These are phyloP conservation scores for Hypoxylon subgilvum DNA, from an alignment of 495 filamentous ascomycete genomes.

Conservation along the genomic window DNA sequence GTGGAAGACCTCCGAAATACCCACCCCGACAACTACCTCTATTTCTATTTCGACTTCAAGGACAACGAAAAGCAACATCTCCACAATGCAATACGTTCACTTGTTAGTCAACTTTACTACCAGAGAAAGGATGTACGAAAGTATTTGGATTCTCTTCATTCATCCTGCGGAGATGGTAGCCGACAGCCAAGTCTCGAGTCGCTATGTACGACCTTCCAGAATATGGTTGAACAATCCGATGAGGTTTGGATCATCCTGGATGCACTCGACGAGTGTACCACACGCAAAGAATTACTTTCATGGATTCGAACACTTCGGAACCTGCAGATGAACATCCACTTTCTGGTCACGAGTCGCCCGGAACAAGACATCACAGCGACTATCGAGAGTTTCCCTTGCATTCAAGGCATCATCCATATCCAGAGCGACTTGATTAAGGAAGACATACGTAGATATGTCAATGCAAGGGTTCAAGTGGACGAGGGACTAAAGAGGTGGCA, in stretches of 20 bases:
- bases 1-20: too few relatives aligned
- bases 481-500: constrained; percentile 8
- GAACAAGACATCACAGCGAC: constrained; percentile 32
- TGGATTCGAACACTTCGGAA: constrained; percentile 3
- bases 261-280: constrained; percentile 53
- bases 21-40: too few relatives aligned
- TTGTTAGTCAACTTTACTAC: too few relatives aligned
- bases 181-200: constrained; percentile 28
- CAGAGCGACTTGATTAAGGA: constrained; percentile 12
- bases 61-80: too few relatives aligned
- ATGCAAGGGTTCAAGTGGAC: constrained; percentile 13
- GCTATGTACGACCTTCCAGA: constrained; percentile 16
- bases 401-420: constrained; percentile 7
- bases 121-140: constrained; percentile 17
- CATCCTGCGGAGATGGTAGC: not conserved
- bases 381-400: not conserved
- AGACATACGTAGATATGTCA: constrained; percentile 35
- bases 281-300: not conserved
- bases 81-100: too few relatives aligned
- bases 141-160: constrained; percentile 36
- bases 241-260: constrained; percentile 54
- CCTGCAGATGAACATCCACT: constrained; percentile 16
- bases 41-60: too few relatives aligned
- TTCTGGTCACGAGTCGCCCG: constrained; percentile 39
- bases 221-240: not conserved